A percentile compares a stretch with the other conserved stretches of the same genome.
Conservation (phyloP, 768 basidiomycete genomes). For the Suillus decipiens region DNA sequence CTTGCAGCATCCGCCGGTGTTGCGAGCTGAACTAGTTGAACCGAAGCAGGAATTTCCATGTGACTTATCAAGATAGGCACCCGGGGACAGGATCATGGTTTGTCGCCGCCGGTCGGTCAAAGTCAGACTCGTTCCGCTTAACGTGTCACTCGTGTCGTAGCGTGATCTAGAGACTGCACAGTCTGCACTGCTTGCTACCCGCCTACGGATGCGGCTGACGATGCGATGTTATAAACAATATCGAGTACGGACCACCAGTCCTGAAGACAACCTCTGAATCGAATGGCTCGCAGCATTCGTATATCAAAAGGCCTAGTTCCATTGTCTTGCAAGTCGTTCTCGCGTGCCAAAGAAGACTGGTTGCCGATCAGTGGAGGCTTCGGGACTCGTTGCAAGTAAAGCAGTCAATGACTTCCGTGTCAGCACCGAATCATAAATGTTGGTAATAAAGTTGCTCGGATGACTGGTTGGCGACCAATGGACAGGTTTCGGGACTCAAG, state of each 20-base stretch:
- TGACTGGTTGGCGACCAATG: not conserved
- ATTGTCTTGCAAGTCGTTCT: not conserved
- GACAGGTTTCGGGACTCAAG: not conserved
- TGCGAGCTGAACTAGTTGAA: not conserved
- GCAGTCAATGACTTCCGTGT: not conserved
- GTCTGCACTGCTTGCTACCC: not conserved
- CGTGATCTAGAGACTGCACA: not conserved
- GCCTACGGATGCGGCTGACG: not conserved
- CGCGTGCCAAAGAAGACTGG: not conserved
- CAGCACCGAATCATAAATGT: not conserved
- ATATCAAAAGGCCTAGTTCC: not conserved
- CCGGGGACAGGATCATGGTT: no score
- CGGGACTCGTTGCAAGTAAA: not conserved
- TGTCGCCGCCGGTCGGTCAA: not conserved
- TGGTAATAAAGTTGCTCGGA: not conserved
- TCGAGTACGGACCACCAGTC: not conserved
- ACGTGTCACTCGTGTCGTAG: not conserved
- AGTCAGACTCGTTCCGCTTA: not conserved
- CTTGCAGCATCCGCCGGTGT: no score
- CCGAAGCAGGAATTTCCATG: not conserved
- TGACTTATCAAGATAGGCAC: not conserved
- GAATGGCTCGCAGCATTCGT: not conserved
- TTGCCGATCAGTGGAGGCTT: not conserved
- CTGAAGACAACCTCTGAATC: not conserved
- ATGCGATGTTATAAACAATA: not conserved